Evolutionary conservation across 345 rosid genomes (phyloP), one percentile per base, ranked within the genome.

Genomic region (Bruguiera parviflora): DNA sequence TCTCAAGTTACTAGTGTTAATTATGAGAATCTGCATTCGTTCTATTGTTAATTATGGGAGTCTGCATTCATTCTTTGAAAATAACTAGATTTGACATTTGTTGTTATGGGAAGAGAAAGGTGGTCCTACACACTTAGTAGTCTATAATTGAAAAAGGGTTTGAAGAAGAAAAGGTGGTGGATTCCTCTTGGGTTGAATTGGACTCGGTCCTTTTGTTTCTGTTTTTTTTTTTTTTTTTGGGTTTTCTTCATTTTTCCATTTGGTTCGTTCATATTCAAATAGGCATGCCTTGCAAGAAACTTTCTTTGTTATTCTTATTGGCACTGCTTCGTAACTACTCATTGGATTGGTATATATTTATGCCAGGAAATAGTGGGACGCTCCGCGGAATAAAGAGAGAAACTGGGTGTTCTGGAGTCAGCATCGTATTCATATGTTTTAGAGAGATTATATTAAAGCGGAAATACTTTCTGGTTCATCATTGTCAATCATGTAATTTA

Each of bases 161-260:
- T 59, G 37, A 59, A 19, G 16, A 59, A 31, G 21, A 18, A 8
- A 31, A 28, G 28, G 9, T 59, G 4, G 31, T 31, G 37, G 61
- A 46, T 28, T 37, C 28, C 6, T 55, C 68, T 19, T 71, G 46
- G 46, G 15, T 55, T 66, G 47, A 7, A 29, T 51, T 52, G 69
- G 79, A 78, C 77, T 58, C 55, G 63, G 73, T 81, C 79, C 77
- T 25, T 74, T 68, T 67, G 20, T 28, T 56, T n/a, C n/a, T n/a
- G n/a, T 57, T 60, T 69, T 32, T 43, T 57, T 64, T 66, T 52
- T 32, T 64, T 24, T 28, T 56, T n/a, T 57, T 60, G 66, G 31
- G 32, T 57, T 64, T 66, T 52, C 25, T 57, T 49, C 28, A 39
- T 9, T 10, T 39, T 39, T 39, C 46, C 11, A 39, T 39, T 39